phyloP scores from a whole-genome alignment of 2,329 filamentous ascomycete species.

The Bipolaris bicolor region DNA sequence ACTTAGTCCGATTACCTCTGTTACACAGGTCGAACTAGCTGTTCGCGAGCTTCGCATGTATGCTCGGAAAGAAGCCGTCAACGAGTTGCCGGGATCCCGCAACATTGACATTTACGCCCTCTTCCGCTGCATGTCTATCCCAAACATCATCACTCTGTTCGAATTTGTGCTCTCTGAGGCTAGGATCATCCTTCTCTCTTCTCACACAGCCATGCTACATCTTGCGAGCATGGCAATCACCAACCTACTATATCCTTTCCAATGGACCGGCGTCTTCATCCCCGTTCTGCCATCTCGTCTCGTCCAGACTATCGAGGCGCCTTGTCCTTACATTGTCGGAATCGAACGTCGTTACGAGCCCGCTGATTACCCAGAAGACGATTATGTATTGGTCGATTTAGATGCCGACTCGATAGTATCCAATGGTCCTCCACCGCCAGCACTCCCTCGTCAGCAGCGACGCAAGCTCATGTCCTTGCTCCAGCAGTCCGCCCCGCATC shows the following conservation, averaged over 20 bases:
- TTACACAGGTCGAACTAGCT: slow-evolving; percentile 92
- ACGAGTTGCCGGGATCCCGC: slow-evolving; percentile 90
- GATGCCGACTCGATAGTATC: slow-evolving; percentile 91
- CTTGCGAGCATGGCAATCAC: slow-evolving; percentile 86
- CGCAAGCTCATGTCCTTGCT: slow-evolving; percentile 87
- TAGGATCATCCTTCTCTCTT: slow-evolving; percentile 93
- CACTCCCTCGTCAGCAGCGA: slow-evolving; percentile 85
- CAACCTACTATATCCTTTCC: slow-evolving; percentile 85
- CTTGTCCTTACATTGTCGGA: slow-evolving; percentile 95
- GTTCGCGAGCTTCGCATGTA: slow-evolving; percentile 90
- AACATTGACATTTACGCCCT: slow-evolving; percentile 92
- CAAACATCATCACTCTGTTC: slow-evolving; percentile 90
- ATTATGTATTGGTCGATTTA: slow-evolving; percentile 92
- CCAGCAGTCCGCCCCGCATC: slow-evolving; percentile 88
- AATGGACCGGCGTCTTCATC: slow-evolving; percentile 94
- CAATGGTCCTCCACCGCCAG: slow-evolving; percentile 73
- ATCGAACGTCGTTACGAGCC: slow-evolving; percentile 91
- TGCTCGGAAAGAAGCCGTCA: slow-evolving; percentile 87
- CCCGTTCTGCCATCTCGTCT: slow-evolving; percentile 86
- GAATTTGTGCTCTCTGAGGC: slow-evolving; percentile 94
- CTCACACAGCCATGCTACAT: slow-evolving; percentile 95
- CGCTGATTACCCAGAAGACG: slow-evolving; percentile 86
- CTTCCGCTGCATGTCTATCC: slow-evolving; percentile 86
- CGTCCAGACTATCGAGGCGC: slow-evolving; percentile 88
- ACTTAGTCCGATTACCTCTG: slow-evolving; percentile 87